Evolutionary conservation across 768 basidiomycete genomes (phyloP), one percentile per base, ranked within the genome.

Genomic region (Macrolepiota albuminosa): DNA sequence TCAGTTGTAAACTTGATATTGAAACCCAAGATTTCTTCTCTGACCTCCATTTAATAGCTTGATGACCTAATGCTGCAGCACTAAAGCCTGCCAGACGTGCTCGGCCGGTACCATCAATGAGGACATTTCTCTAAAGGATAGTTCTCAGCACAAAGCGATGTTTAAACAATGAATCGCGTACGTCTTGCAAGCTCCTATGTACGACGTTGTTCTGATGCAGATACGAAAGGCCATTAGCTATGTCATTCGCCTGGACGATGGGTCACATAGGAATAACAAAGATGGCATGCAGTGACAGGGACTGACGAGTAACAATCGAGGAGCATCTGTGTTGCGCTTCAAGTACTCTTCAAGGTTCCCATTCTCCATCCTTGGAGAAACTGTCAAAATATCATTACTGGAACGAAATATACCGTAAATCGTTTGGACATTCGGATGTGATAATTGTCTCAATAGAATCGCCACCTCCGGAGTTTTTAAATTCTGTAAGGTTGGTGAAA

Each of bases 21-120:
- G 21, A 21, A 21, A 21, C 1, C 21, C 21, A 21, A 21, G 21
- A 21, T 21, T 21, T 21, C 21, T 21, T 1, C 21, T 1, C 1
- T 21, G 21, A 21, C 21, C 14, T 6, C 37, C 14, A 5, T 39
- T 5, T 11, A 39, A 16, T 39, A 16, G 37, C 37, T 39, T 14
- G 2, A 3, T 4, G 2, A 7, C 13, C 24, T 1, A 26, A 39
- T 2, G 40, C 13, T 7, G 51, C 37, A 37, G 26, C n/a, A 13
- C 34, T 51, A 26, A 57, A 61, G 33, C 56, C 60, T 2, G 55
- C 50, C 24, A 61, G 49, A 47, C 40, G 16, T 1, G 60, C 55
- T 37, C 29, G 42, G 2, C 52, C 52, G 21, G 21, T 11, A 21
- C 24, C 36, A 40, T 54, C 18, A 7, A 59, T 18, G 3, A 59